Conservation (phyloP, 1,284 basidiomycete genomes). For the Sporisorium scitamineum region DNA sequence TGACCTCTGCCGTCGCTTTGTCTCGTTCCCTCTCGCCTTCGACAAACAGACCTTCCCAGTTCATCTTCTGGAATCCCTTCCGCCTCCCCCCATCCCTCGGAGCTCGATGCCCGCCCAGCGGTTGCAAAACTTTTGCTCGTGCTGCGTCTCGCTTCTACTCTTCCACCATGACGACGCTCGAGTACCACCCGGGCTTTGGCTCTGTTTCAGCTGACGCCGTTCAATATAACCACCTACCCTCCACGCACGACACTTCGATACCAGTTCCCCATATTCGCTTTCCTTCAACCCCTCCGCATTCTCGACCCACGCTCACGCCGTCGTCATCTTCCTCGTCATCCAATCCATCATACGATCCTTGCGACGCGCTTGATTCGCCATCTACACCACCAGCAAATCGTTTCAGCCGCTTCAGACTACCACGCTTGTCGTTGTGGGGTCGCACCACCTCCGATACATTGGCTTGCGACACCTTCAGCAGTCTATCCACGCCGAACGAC, state of each 20-base stretch:
- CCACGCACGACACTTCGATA: neutral
- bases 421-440: conserved; percentile 37
- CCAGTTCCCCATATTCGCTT: conserved; percentile 10
- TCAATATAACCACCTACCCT: conserved; percentile 23
- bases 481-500: conserved; percentile 8
- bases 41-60: neutral
- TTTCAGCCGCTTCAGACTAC: conserved; percentile 22
- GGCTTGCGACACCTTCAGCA: conserved; percentile 5
- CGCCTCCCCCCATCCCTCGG: neutral
- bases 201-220: neutral
- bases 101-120: conserved; percentile 10
- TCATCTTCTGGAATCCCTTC: neutral
- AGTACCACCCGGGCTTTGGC: neutral
- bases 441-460: conserved; percentile 22
- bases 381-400: conserved; percentile 13
- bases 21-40: neutral
- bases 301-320: conserved; percentile 14
- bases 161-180: conserved; percentile 13
- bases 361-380: conserved; percentile 6
- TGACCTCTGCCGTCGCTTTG: neutral
- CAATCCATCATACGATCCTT: conserved; percentile 11
- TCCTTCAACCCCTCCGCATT: conserved; percentile 2
- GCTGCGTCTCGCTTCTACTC: neutral
- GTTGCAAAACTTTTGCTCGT: neutral
- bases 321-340: conserved; percentile 6